Percentiles rank a stretch among this genome's conserved stretches.
These are phyloP conservation scores for Backusella liffmaniae DNA, from an alignment of 192 early-diverging fungal species.

Conservation along the genomic window DNA sequence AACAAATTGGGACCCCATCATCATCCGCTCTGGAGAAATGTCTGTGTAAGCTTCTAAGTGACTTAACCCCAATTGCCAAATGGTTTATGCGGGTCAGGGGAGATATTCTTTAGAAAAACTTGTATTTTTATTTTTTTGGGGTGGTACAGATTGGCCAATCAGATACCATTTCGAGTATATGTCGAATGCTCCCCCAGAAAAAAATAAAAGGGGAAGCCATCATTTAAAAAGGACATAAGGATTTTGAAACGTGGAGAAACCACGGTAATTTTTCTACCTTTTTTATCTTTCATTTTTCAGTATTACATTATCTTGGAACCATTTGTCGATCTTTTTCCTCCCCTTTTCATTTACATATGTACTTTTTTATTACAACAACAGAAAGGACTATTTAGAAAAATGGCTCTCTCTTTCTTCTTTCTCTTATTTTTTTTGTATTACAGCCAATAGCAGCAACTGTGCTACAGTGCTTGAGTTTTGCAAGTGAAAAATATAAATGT, in stretches of 20 bases:
- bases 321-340: not conserved
- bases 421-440: not conserved
- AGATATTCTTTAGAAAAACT: not conserved
- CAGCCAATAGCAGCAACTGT: not conserved
- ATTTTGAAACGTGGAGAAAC: not conserved
- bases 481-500: not conserved
- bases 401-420: not conserved
- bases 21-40: not conserved
- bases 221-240: constrained; percentile 1
- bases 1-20: not conserved
- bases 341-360: not conserved
- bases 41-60: not conserved
- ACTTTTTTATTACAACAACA: not conserved
- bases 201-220: constrained; percentile 1
- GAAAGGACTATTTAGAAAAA: not conserved
- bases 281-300: not conserved
- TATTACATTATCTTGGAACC: not conserved
- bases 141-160: constrained; percentile 12
- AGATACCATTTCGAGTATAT: not conserved
- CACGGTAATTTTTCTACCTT: not conserved
- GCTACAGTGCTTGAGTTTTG: not conserved
- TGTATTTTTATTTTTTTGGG: constrained; percentile 14
- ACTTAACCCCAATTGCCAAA: constrained; percentile 5
- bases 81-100: constrained; percentile 14
- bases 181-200: not conserved